Base-by-base conservation (phyloP, 2,329 filamentous ascomycete genomes). In the Sporothrix humicola region DNA sequence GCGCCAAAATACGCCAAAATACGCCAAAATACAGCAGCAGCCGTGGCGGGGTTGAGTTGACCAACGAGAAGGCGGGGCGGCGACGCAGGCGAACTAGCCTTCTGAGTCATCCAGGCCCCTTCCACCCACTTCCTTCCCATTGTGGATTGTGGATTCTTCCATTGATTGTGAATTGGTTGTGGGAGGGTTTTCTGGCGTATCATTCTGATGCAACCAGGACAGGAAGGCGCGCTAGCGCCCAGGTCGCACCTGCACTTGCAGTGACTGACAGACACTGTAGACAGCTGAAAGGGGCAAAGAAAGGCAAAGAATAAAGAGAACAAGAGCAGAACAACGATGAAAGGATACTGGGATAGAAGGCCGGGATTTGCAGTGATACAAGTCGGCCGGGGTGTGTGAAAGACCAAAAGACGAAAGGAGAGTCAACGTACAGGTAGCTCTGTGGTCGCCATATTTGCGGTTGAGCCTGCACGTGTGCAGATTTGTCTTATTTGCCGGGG, bases 11-110 rank as follows among this genome's bases (percentile, higher is more conserved):
- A 56, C 54, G 6, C 10, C 23, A 15, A 58, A 26, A 23, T 20
- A 56, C 10, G 46, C 59, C 54, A 61, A 20, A 50, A 70, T 52
- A 42, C 48, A 56, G 52, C 65, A 26, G 13, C 26, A 46, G 44
- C 23, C 42, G 71, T 71, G 71, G 75, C 73, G 75, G 75, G 75
- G 75, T 73, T 63, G 63, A 5, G 69, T 69, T 42, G 44, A 70
- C 68, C 73, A 65, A 70, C 69, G 66, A 70, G 66, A 71, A 48
- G 72, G 73, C 69, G 69, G 73, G 73, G 71, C 50, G 44, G 42
- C 42, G 37, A 65, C 61, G 31, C 4, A 7, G 31, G 31, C 31
- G 31, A 37, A 37, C 31, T 37, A 26, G 20, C 61, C 61, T 65
- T 63, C 42, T 66, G 56, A 52, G 44, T 59, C 56, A 63, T 63